Evolutionary conservation across 768 basidiomycete species (phyloP).

Genomic region (Chalciporus sphaerocephalus): DNA sequence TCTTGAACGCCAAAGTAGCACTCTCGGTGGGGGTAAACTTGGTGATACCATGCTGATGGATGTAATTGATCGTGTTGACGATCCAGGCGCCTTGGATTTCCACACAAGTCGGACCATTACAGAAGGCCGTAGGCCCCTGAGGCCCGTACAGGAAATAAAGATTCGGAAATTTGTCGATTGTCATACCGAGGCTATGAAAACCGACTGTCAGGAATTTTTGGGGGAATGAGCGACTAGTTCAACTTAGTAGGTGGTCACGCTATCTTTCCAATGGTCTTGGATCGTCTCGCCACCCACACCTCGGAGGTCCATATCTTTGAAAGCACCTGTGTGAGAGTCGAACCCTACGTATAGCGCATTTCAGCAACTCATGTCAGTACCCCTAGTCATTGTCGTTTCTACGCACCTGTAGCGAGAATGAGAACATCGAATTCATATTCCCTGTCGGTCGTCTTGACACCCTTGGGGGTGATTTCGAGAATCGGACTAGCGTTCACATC

Average conservation of each 20-base stretch:
- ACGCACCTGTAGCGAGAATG: conserved; percentile 15
- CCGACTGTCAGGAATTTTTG: not conserved
- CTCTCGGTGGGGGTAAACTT: conserved; percentile 10
- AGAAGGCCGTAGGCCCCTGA: conserved; percentile 9
- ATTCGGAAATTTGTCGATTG: conserved; percentile 15
- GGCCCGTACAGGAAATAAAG: conserved; percentile 11
- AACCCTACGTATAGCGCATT: conserved; percentile 4
- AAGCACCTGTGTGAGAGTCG: conserved; percentile 4
- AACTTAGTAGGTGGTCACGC: conserved; percentile 13
- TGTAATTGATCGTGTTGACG: conserved; percentile 7
- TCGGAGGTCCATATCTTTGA: conserved; percentile 10
- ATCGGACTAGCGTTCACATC: conserved; percentile 7
- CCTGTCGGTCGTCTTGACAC: conserved; percentile 5
- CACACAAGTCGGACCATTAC: conserved; percentile 8
- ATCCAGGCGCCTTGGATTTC: conserved; percentile 9
- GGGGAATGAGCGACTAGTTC: not conserved
- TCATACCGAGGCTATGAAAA: conserved; percentile 10
- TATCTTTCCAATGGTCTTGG: conserved; percentile 15
- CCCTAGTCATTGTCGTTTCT: not conserved
- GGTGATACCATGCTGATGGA: conserved; percentile 9
- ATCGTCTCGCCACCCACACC: conserved; percentile 10
- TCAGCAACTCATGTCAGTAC: not conserved
- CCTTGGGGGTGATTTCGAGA: conserved; percentile 6
- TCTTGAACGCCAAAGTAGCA: conserved; percentile 9
- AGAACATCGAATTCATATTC: conserved; percentile 13